Evolutionary conservation across 2,329 filamentous ascomycete genomes (phyloP).

Genomic region (Fusarium sp.): DNA sequence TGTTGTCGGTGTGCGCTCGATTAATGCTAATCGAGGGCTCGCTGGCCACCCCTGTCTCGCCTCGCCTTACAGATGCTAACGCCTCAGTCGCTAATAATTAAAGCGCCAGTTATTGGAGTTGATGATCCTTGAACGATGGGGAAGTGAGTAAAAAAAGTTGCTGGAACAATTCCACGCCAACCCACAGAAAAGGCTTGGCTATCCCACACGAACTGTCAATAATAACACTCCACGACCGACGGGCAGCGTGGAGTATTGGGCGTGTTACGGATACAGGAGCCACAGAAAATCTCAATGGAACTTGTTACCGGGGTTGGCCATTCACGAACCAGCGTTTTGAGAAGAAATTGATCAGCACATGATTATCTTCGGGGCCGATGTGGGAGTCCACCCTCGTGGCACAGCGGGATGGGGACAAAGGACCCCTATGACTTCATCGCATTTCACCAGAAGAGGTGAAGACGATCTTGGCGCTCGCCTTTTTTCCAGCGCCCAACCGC

Average conservation of each 20-base stretch:
- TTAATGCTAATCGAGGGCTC: slow-evolving; percentile 38
- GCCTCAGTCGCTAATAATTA: slow-evolving; percentile 31
- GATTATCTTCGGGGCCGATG: slow-evolving; percentile 12
- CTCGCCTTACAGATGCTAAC: slow-evolving; percentile 27
- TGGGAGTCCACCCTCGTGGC: slow-evolving; percentile 8
- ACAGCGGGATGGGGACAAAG: slow-evolving; percentile 33
- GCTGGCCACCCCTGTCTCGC: slow-evolving; percentile 16
- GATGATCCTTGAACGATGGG: neutral
- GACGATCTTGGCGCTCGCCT: slow-evolving; percentile 27
- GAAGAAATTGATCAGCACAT: slow-evolving; percentile 13
- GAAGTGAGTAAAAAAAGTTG: slow-evolving; percentile 10
- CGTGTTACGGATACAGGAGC: slow-evolving; percentile 8
- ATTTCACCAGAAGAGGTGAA: slow-evolving; percentile 13
- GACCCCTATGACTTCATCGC: slow-evolving; percentile 53
- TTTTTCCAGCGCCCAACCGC: slow-evolving; percentile 32
- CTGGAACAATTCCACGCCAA: slow-evolving; percentile 28
- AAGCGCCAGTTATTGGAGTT: slow-evolving; percentile 16
- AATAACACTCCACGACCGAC: neutral
- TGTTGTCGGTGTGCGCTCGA: slow-evolving; percentile 35
- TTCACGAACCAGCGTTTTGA: slow-evolving; percentile 16
- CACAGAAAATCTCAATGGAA: neutral
- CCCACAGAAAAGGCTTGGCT: slow-evolving; percentile 10
- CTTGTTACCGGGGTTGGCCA: neutral
- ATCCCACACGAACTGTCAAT: neutral
- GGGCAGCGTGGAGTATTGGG: slow-evolving; percentile 19